phyloP scores from a whole-genome alignment of 2,329 filamentous ascomycete genomes.

The Neopestalotiopsis rosae region DNA sequence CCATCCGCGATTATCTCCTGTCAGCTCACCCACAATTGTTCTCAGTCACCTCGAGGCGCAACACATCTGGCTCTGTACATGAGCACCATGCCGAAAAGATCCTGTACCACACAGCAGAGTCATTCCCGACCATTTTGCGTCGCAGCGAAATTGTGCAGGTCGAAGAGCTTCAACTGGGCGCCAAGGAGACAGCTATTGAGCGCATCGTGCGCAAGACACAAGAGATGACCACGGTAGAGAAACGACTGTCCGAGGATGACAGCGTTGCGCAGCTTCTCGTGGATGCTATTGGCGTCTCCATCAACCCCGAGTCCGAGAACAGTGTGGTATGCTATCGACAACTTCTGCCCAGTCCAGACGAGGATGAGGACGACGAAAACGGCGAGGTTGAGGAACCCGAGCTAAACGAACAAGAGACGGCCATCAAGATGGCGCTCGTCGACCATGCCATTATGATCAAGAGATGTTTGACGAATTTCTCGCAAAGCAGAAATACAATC shows the following conservation, averaged over 20 bases:
- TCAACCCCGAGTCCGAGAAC: conserved; percentile 75
- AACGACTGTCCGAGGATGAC: conserved; percentile 74
- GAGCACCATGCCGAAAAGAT: conserved; percentile 85
- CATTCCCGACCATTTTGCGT: conserved; percentile 89
- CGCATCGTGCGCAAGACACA: conserved; percentile 89
- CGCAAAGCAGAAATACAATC: conserved; percentile 65
- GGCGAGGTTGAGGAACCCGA: conserved; percentile 49
- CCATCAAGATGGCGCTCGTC: conserved; percentile 82
- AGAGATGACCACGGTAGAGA: conserved; percentile 80
- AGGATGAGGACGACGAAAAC: conserved; percentile 45
- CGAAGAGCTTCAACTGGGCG: conserved; percentile 69
- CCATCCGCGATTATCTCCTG: conserved; percentile 85
- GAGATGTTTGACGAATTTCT: conserved; percentile 75
- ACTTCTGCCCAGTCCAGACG: conserved; percentile 64
- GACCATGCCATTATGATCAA: conserved; percentile 91
- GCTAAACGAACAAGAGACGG: conserved; percentile 69
- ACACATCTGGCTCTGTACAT: conserved; percentile 69
- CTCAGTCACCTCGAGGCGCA: conserved; percentile 75
- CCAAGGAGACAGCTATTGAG: conserved; percentile 88
- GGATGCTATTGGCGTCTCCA: conserved; percentile 77
- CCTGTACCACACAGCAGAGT: conserved; percentile 80
- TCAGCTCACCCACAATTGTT: conserved; percentile 80
- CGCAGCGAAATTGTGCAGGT: conserved; percentile 81
- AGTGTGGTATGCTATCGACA: conserved; percentile 80
- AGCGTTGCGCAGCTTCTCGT: conserved; percentile 71